phyloP scores from a whole-genome alignment of 2,329 filamentous ascomycete genomes.

The Pseudogymnoascus sp. region DNA sequence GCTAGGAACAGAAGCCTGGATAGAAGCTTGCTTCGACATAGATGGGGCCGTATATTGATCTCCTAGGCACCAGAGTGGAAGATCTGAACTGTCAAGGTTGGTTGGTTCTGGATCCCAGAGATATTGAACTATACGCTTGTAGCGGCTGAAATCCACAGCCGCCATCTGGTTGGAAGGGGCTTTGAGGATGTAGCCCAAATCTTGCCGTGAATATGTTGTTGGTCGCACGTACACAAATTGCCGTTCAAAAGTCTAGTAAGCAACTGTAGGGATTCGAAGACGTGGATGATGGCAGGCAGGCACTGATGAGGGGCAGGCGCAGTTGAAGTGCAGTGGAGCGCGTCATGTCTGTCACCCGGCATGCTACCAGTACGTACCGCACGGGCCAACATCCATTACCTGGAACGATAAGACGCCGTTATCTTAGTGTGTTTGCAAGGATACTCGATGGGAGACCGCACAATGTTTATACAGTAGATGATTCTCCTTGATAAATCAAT shows the following conservation, averaged over 20 bases:
- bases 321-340: background rate
- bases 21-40: background rate
- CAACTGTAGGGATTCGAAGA: background rate
- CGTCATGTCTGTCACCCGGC: conserved; percentile 11
- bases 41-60: conserved; percentile 39
- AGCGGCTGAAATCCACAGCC: conserved; percentile 66
- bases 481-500: background rate
- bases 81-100: conserved; percentile 61
- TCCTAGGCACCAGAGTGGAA: conserved; percentile 79
- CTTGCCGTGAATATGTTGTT: conserved; percentile 3
- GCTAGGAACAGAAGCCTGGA: background rate
- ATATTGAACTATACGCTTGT: conserved; percentile 78
- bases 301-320: background rate
- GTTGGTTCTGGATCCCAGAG: conserved; percentile 86
- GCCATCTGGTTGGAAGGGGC: conserved; percentile 35
- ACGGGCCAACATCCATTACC: background rate
- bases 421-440: conserved; percentile 7
- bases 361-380: background rate
- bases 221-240: background rate
- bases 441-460: background rate
- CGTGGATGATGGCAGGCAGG: background rate
- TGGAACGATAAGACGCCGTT: background rate
- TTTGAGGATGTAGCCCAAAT: conserved; percentile 5
- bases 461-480: background rate
- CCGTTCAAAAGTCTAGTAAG: background rate